Conservation (phyloP, 2,329 filamentous ascomycete species). For the Xylaria sp. region DNA sequence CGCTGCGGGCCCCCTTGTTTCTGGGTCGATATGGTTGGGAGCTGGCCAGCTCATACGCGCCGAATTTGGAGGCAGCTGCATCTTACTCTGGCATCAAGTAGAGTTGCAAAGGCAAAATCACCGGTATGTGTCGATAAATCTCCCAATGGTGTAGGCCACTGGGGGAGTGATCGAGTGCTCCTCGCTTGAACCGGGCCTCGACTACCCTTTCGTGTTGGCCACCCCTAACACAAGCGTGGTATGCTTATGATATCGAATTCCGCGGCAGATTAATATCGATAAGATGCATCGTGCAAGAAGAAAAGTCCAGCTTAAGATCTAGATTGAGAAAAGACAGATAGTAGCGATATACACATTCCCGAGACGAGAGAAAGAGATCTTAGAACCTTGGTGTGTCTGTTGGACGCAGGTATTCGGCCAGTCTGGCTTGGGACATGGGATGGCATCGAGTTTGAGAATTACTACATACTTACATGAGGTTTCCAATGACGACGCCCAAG, state of each 20-base stretch:
- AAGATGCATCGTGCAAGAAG: neutral
- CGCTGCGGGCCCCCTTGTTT: conserved; percentile 35
- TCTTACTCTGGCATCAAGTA: conserved; percentile 12
- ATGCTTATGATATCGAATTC: conserved; percentile 4
- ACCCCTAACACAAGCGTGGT: neutral
- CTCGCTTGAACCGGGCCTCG: conserved; percentile 1
- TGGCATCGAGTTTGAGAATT: conserved; percentile 13
- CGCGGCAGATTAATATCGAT: neutral
- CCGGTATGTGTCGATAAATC: neutral
- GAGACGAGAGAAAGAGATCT: conserved; percentile 6
- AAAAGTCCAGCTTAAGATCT: neutral
- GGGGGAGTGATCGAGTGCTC: neutral
- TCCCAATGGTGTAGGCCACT: conserved; percentile 1
- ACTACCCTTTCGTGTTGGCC: neutral
- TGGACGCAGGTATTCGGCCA: conserved; percentile 5
- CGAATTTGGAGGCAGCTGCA: conserved; percentile 31
- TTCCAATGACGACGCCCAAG: conserved; percentile 7
- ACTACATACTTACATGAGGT: conserved; percentile 4
- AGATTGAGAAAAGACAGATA: conserved; percentile 1
- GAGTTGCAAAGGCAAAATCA: conserved; percentile 1
- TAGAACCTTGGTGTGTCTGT: neutral
- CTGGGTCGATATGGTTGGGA: conserved; percentile 38
- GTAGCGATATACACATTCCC: neutral
- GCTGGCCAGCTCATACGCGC: conserved; percentile 36
- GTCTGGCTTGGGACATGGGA: neutral